Conservation (phyloP, 2,329 filamentous ascomycete species). For the Byssothecium circinans region DNA sequence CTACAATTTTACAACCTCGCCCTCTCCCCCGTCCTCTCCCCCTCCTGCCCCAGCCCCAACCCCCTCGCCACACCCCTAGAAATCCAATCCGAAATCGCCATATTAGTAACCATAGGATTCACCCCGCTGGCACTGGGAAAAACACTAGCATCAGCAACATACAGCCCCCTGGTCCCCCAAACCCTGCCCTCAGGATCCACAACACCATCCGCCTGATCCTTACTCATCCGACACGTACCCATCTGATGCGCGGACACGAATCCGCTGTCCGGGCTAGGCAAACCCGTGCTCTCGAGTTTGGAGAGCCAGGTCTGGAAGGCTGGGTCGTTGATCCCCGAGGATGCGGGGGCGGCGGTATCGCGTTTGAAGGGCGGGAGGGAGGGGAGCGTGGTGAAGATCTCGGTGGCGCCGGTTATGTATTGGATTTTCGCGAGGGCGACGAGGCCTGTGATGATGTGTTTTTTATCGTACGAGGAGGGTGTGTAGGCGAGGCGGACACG, state of each 20-base stretch:
- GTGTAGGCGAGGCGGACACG: slow-evolving; percentile 69
- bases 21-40: slow-evolving; percentile 25
- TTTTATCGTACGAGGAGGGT: slow-evolving; percentile 70
- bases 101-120: slow-evolving; percentile 78
- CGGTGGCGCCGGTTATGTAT: slow-evolving; percentile 76
- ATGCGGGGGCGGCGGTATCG: slow-evolving; percentile 16
- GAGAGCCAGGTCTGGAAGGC: slow-evolving; percentile 65
- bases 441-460: slow-evolving; percentile 70
- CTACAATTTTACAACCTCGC: slow-evolving; percentile 18
- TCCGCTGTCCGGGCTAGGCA: slow-evolving; percentile 53
- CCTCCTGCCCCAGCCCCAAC: slow-evolving; percentile 21
- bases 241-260: slow-evolving; percentile 79
- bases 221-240: slow-evolving; percentile 74
- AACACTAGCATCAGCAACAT: slow-evolving; percentile 73
- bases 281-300: slow-evolving; percentile 53
- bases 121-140: slow-evolving; percentile 77
- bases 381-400: slow-evolving; percentile 70
- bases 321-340: slow-evolving; percentile 58
- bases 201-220: slow-evolving; percentile 45
- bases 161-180: slow-evolving; percentile 68
- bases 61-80: slow-evolving; percentile 32
- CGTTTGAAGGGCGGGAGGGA: slow-evolving; percentile 67
- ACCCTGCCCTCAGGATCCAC: slow-evolving; percentile 52
- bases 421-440: slow-evolving; percentile 73
- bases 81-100: slow-evolving; percentile 53